These are phyloP conservation scores for Dichotomocladium elegans DNA, from an alignment of 371 early-diverging fungal genomes.

Conservation along the genomic window DNA sequence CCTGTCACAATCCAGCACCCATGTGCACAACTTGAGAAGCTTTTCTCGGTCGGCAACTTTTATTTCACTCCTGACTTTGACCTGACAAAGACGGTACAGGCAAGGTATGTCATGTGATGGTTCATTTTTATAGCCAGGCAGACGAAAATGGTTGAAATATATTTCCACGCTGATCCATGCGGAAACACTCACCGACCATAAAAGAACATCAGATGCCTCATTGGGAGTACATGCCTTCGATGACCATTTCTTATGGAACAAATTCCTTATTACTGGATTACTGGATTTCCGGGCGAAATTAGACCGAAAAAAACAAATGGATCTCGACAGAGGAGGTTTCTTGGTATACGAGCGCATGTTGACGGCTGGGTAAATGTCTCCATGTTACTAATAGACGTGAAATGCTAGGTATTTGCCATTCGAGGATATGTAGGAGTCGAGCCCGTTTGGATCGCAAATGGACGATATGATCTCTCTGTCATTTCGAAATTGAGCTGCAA, in stretches of 20 bases:
- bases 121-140: too few relatives aligned
- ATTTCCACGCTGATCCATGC: too few relatives aligned
- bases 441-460: constrained; percentile 34
- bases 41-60: constrained; percentile 69
- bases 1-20: constrained; percentile 47
- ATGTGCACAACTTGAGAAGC: constrained; percentile 58
- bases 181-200: neutral
- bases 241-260: constrained; percentile 88
- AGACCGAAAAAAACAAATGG: constrained; percentile 53
- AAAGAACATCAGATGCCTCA: constrained; percentile 43
- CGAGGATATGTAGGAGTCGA: constrained; percentile 67
- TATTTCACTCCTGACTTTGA: constrained; percentile 78
- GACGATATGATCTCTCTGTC: constrained; percentile 60
- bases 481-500: constrained; percentile 92
- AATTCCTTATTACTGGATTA: constrained; percentile 71
- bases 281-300: constrained; percentile 74
- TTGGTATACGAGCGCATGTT: constrained; percentile 39
- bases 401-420: constrained; percentile 51
- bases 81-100: constrained; percentile 67
- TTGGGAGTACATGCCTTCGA: constrained; percentile 52
- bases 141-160: too few relatives aligned
- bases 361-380: neutral
- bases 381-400: too few relatives aligned
- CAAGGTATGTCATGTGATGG: constrained; percentile 33
- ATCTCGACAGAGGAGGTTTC: constrained; percentile 69